Conservation (phyloP, 129 eudicot species). For the Lactuca sativa region DNA sequence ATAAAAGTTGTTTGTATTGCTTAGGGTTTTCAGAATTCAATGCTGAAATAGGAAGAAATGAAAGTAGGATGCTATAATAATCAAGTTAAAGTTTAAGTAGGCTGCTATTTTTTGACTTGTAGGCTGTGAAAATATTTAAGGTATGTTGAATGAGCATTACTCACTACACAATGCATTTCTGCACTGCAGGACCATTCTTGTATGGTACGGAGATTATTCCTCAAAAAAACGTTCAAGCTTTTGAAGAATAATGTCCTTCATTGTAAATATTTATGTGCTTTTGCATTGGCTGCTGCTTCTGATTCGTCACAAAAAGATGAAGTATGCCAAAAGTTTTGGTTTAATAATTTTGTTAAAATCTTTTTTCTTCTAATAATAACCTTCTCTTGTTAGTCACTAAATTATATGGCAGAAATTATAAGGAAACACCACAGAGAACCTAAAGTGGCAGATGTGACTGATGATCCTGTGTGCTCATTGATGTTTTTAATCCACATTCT, state of each 20-base stretch:
- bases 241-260: slow-evolving; percentile 56
- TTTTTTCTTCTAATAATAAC: neutral
- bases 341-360: slow-evolving; percentile 9
- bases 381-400: slow-evolving; percentile 50
- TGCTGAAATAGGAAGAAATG: neutral
- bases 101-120: too few species aligned
- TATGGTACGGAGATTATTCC: slow-evolving; percentile 50
- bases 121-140: neutral
- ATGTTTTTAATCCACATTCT: slow-evolving; percentile 79
- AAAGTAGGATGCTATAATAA: neutral
- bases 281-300: slow-evolving; percentile 67
- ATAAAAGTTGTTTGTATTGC: too few species aligned
- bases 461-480: slow-evolving; percentile 61
- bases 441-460: slow-evolving; percentile 37
- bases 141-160: slow-evolving; percentile 13
- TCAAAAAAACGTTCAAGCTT: slow-evolving; percentile 64
- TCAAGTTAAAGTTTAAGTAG: too few species aligned
- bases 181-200: slow-evolving; percentile 59
- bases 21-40: too few species aligned
- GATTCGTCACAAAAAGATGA: slow-evolving; percentile 47
- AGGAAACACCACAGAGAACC: slow-evolving; percentile 45
- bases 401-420: slow-evolving; percentile 64
- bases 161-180: neutral
- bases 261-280: slow-evolving; percentile 76
- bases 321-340: slow-evolving; percentile 34